phyloP scores from a whole-genome alignment of 768 basidiomycete species.

The Serendipita vermifera region DNA sequence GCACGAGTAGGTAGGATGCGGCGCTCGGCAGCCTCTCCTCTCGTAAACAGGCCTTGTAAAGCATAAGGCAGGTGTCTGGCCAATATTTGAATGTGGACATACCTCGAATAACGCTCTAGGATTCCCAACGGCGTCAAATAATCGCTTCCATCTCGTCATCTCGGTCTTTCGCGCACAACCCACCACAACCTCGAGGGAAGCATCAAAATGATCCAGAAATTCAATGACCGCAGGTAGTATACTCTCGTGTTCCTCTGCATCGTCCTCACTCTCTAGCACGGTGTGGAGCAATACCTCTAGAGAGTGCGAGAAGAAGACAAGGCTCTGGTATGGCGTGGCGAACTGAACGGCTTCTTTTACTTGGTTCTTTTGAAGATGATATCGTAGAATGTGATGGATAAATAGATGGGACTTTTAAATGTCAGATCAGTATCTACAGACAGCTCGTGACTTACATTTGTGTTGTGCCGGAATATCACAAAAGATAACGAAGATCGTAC shows the following conservation, averaged over 20 bases:
- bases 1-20: constrained; percentile 79
- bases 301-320: constrained; percentile 88
- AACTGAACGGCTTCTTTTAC: constrained; percentile 71
- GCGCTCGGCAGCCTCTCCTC: constrained; percentile 73
- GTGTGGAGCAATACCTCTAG: constrained; percentile 90
- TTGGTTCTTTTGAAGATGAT: constrained; percentile 46
- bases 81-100: constrained; percentile 16
- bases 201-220: constrained; percentile 91
- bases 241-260: constrained; percentile 23
- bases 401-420: constrained; percentile 71
- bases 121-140: constrained; percentile 84
- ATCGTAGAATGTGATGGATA: constrained; percentile 78
- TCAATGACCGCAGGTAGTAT: constrained; percentile 61
- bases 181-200: constrained; percentile 82
- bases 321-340: constrained; percentile 71
- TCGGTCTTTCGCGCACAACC: constrained; percentile 96
- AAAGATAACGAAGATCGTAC: constrained; percentile 68
- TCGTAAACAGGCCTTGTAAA: constrained; percentile 52
- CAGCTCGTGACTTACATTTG: constrained; percentile 54
- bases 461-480: constrained; percentile 82
- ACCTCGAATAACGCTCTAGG: constrained; percentile 90
- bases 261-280: constrained; percentile 75
- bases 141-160: constrained; percentile 71
- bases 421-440: constrained; percentile 6
- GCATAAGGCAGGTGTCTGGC: background rate